Base-by-base conservation (phyloP, 164 flowering plant genomes). In the Akebia trifoliata region DNA sequence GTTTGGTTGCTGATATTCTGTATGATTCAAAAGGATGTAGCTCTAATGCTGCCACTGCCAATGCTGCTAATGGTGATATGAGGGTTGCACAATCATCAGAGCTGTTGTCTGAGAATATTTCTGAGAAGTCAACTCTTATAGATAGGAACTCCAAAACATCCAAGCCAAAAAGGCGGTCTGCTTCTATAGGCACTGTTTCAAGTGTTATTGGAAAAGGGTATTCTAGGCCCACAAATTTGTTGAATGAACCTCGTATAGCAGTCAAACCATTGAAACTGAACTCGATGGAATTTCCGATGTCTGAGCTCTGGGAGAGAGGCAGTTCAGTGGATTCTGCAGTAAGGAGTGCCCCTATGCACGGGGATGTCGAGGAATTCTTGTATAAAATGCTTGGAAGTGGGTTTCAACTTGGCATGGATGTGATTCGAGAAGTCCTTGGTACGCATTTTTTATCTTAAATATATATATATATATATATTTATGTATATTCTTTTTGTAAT, bases 371-470 rank as follows among this genome's bases (percentile, higher is more conserved):
- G 67, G 81, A 76, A 4, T 85, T 81, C 57, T 58, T 85, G 30
- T 74, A 69, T 70, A 67, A 73, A 60, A 69, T 85, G 81, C 81
- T 83, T 56, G 88, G 82, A 25, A 67, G 65, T 42, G 88, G 85
- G 1, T 85, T 76, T 55, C 74, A 74, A 68, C 74, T 85, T 43
- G 74, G 64, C 15, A 75, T 54, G 61, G 67, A 67, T 50, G 61
- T 66, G 48, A 76, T 83, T 43, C 72, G 38, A 26, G 74, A 81
- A 44, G 81, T 83, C 58, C 76, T 84, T 69, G 81, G 90, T 84
- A 66, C 62, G 30, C 24, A 8, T n/a, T 48, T n/a, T 2, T 48
- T 43, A n/a, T 21, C 6, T 53, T 46, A 31, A 25, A 18, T 5
- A 12, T 26, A 26, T 30, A n/a, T 47, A 2, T 14, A 12, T 18